Evolutionary conservation across 192 early-diverging fungal species (phyloP), one percentile per base, ranked within the genome.

Genomic region (Rhizophagus prolifer): DNA sequence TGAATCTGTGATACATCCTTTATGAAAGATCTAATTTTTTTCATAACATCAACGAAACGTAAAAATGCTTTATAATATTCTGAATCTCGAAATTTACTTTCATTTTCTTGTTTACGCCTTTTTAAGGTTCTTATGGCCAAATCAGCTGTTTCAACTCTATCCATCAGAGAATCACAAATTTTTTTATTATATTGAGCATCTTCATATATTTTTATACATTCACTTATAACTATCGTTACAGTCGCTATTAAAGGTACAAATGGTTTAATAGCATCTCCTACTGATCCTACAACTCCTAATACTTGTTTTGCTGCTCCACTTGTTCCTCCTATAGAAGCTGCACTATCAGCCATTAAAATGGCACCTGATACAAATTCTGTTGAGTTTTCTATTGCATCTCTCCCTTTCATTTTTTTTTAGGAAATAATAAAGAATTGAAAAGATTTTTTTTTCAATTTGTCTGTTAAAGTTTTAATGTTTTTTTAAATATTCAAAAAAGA

Each of bases 151-250:
- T 41, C 54, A 7, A 68, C 75, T 25, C 75, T 41, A 41, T 76
- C 75, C 31, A 68, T 54, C 14, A 76, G 34, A 0, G 65, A 66
- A 68, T 68, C 44, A 59, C 75, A 76, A 47, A 76, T 76, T 58
- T 58, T 76, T 68, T 68, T 76, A 28, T 76, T 76, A 69, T 76
- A 68, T 9, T 76, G 46, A 7, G 75, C 75, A 46, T 58, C 46
- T 41, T 76, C 75, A 76, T 68, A 76, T 16, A 68, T 68, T 34
- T 31, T 47, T 21, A 75, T 30, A 31, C 64, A 65, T 75, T 75
- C 62, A 50, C 8, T 47, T 16, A 75, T 75, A 16, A 58, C 7
- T 30, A 66, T 3, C 1, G 61, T 75, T 47, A 66, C 61, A 30
- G 47, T 16, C 4, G 62, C 36, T 65, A 75, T 63, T 25, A 75